Evolutionary conservation across 2,329 filamentous ascomycete genomes (phyloP).

Genomic region (Diaporthe australafricana): DNA sequence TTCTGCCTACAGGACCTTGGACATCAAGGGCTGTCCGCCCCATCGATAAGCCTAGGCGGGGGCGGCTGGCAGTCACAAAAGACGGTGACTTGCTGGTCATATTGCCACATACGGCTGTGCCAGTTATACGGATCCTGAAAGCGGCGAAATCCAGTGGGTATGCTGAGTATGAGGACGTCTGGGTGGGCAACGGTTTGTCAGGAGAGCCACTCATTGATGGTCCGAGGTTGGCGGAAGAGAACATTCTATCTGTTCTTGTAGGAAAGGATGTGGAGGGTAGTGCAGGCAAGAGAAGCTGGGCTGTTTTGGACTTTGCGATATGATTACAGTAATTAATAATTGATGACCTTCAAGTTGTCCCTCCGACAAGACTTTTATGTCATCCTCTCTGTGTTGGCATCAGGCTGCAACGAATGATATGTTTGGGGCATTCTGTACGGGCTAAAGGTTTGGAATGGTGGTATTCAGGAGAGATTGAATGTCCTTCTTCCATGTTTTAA

Average conservation of each 20-base stretch:
- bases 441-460: too few relatives aligned
- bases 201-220: constrained; percentile 55
- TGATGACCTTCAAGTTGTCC: too few relatives aligned
- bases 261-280: constrained; percentile 38
- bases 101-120: constrained; percentile 48
- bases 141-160: constrained; percentile 46
- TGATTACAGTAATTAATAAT: constrained; percentile 8
- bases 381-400: neutral
- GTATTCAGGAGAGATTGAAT: too few relatives aligned
- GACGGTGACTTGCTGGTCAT: constrained; percentile 51
- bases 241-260: constrained; percentile 51
- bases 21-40: constrained; percentile 46
- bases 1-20: constrained; percentile 46
- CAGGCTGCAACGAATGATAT: too few relatives aligned
- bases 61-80: constrained; percentile 49
- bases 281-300: constrained; percentile 43
- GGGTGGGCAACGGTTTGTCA: constrained; percentile 49
- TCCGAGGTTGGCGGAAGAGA: constrained; percentile 49
- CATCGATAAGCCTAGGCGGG: constrained; percentile 48
- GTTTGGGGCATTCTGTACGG: too few relatives aligned
- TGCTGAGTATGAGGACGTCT: constrained; percentile 49
- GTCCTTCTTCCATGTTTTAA: too few relatives aligned
- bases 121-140: constrained; percentile 47
- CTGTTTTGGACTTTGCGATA: constrained; percentile 52
- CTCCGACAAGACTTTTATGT: neutral